Conservation (phyloP, 2,329 filamentous ascomycete species). For the Cladophialophora immunda region DNA sequence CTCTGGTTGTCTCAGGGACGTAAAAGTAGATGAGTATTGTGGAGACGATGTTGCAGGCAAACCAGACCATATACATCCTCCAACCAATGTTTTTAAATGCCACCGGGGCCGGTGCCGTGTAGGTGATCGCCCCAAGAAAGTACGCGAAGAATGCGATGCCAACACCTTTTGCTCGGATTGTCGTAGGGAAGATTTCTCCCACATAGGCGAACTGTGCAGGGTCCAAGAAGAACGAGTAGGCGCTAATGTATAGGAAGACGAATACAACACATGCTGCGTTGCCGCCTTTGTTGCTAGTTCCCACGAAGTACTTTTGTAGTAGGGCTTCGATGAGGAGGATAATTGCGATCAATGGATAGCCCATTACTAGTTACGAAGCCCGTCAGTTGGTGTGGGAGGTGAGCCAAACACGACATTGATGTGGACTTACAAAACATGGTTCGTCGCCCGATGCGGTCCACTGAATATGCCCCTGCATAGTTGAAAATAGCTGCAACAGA, state of each 20-base stretch:
- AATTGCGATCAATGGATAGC: too few species aligned
- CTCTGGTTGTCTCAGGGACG: slow-evolving; percentile 75
- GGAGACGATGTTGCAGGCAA: neutral
- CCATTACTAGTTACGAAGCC: too few species aligned
- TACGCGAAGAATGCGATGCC: slow-evolving; percentile 11
- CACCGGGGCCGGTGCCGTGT: slow-evolving; percentile 9
- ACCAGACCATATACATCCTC: slow-evolving; percentile 39
- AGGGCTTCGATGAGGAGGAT: slow-evolving; percentile 18
- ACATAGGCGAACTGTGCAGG: slow-evolving; percentile 5
- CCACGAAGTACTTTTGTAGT: slow-evolving; percentile 40
- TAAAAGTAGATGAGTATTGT: slow-evolving; percentile 45
- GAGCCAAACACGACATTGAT: too few species aligned
- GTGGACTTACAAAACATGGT: slow-evolving; percentile 19
- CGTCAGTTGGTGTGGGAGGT: too few species aligned
- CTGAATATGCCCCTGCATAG: slow-evolving; percentile 59
- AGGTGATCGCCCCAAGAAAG: neutral
- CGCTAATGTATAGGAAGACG: slow-evolving; percentile 50
- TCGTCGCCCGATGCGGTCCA: slow-evolving; percentile 73
- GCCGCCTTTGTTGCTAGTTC: slow-evolving; percentile 46
- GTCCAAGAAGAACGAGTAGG: slow-evolving; percentile 41
- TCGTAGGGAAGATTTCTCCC: slow-evolving; percentile 37
- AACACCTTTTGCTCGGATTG: slow-evolving; percentile 13
- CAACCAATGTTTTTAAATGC: slow-evolving; percentile 20
- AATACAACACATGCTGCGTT: slow-evolving; percentile 50
- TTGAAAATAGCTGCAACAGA: slow-evolving; percentile 43